Evolutionary conservation across 176 grass and related monocot species (phyloP), one percentile per base, ranked within the genome.

Genomic region (Chrysopogon serrulatus): DNA sequence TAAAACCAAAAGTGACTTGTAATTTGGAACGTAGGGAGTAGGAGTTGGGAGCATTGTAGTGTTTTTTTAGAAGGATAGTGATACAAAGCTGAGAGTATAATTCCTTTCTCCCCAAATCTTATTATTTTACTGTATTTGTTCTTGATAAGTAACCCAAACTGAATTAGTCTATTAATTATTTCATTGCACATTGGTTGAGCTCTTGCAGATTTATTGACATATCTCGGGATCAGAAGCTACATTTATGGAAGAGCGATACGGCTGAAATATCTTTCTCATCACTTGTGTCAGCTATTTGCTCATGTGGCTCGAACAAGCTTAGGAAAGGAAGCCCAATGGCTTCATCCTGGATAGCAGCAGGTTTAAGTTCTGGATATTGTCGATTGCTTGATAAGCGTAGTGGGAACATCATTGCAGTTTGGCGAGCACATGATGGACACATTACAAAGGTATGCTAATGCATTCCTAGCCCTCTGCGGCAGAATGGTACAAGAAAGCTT

Each of bases 391-490:
- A 98, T 61, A 84, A 86, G 68, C 91, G 96, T 61, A 88, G 90
- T 76, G 96, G 96, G 41, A 82, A 89, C 73, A 91, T 98, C 12
- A 64, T 95, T 93, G 89, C 91, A 62, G 79, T 78, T 85, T 98
- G 96, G 96, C 88, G 73, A 88, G 96, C 96, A 73, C 96, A 98
- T 78, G 93, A 98, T 87, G 87, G 89, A 69, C 94, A 98, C 84
- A 93, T 98, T 86, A 98, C 96, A 5, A 98, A 98, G 83, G 93
- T 95, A 90, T 78, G 44, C 40, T 72, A 62, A 48, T 49, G 9
- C 62, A 11, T 33, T 31, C 32, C 43, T 78, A 54, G 36, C n/a
- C 33, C 49, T 47, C 24, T 41, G 48, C 41, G 39, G 57, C 42
- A 49, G 16, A 79, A 57, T 87, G 44, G 82, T 60, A 56, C 15